Base-by-base conservation (phyloP, 2,329 filamentous ascomycete genomes). In the Fusarium sp. region DNA sequence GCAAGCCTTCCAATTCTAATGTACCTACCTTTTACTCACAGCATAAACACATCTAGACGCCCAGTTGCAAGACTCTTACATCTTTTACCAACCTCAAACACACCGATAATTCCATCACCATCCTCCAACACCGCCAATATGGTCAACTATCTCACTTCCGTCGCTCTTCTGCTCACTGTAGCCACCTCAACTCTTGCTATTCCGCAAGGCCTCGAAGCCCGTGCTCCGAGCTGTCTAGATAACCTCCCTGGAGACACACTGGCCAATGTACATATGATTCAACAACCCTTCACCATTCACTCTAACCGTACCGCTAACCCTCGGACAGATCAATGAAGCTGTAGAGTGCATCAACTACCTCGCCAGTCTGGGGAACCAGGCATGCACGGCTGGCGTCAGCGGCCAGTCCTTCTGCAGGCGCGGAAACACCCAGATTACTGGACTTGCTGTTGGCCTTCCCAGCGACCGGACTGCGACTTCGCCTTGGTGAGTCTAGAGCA, bases 361-460 rank as follows among this genome's bases (percentile, higher is more conserved):
- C 7, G 70, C 70, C 36, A 66, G 70, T 7, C 69, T 72, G 6
- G 67, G 65, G 7, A 13, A 20, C 2, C 56, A 72, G 18, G 13
- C 45, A 1, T 72, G 70, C 4, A 52, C 59, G 9, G 69, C 54
- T 5, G 50, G 45, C 2, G 36, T 73, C 35, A 52, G 69, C 0
- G 70, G 59, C 6, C 29, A 31, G 2, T 65, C 65, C 1, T 72
- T 59, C n/a, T 72, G 70, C 20, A 25, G 70, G 13, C 69, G 69
- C 2, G 70, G 70, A 36, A 29, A 72, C 27, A 72, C 70, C 0
- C 69, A 72, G 42, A 72, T 72, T 18, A 70, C 65, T 14, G 70
- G 69, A 0, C 9, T 72, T 0, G 27, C 69, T 18, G 14, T 14
- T 20, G 27, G 33, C 0, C 47, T 68, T 2, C 40, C 35, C 27